Percentiles rank a stretch among this genome's conserved stretches.
Conservation (phyloP, 1,139 yeast genomes). For the Martiniozyma asiatica region DNA sequence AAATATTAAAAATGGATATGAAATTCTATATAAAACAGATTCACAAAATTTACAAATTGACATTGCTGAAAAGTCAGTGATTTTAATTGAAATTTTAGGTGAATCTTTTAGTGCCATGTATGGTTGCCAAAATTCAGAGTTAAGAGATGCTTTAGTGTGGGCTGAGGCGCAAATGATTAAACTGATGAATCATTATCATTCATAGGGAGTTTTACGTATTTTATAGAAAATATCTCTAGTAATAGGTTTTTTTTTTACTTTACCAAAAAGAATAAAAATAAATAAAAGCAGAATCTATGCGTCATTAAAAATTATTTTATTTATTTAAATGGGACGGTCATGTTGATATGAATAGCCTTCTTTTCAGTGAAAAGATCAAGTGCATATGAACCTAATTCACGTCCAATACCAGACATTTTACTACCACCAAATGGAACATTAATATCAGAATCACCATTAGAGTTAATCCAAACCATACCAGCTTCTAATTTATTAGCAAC, state of each 20-base stretch:
- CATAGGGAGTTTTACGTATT: too few relatives aligned
- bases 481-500: slow-evolving; percentile 61
- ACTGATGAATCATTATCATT: too few relatives aligned
- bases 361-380: slow-evolving; percentile 72
- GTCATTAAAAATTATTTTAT: too few relatives aligned
- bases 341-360: slow-evolving; percentile 70
- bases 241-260: too few relatives aligned
- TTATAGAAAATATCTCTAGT: too few relatives aligned
- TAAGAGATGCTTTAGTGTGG: slow-evolving; percentile 1
- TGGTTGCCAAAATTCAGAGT: neutral
- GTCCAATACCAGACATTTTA: slow-evolving; percentile 81
- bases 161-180: neutral
- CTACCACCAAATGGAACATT: slow-evolving; percentile 75
- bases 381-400: slow-evolving; percentile 84
- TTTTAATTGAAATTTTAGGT: slow-evolving; percentile 2
- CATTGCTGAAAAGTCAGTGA: slow-evolving; percentile 1
- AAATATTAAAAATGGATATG: too few relatives aligned
- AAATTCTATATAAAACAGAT: too few relatives aligned
- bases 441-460: slow-evolving; percentile 75
- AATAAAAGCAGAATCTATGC: too few relatives aligned
- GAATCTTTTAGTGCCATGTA: slow-evolving; percentile 2
- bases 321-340: slow-evolving; percentile 23
- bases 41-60: slow-evolving; percentile 1
- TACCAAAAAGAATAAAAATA: too few relatives aligned
- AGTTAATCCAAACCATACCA: slow-evolving; percentile 75